Evolutionary conservation across 805 yeast species (phyloP).

Genomic region (Candida chauliodis): DNA sequence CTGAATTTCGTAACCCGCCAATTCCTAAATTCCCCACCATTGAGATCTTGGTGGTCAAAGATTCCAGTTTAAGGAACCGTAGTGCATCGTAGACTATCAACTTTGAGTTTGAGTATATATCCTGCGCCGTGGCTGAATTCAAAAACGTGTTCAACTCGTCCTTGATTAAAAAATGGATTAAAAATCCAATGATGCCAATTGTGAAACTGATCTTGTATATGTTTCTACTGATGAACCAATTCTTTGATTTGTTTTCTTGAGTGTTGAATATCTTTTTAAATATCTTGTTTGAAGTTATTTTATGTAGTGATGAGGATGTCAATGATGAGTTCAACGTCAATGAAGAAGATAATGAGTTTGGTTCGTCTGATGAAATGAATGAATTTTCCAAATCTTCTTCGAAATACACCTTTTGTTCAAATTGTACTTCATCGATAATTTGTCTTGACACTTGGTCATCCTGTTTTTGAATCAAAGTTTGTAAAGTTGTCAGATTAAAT

Average conservation of each 20-base stretch:
- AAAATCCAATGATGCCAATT: conserved; percentile 36
- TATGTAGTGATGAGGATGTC: conserved; percentile 25
- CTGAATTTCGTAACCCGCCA: too few relatives aligned
- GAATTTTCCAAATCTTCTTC: conserved; percentile 16
- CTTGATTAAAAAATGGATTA: conserved; percentile 30
- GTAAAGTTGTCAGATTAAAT: conserved; percentile 8
- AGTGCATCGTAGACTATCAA: neutral
- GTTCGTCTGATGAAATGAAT: conserved; percentile 12
- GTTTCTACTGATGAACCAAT: conserved; percentile 13
- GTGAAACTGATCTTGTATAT: conserved; percentile 34
- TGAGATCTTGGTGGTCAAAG: too few relatives aligned
- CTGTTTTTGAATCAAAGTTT: conserved; percentile 20
- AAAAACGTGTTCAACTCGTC: conserved; percentile 14
- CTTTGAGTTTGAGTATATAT: neutral
- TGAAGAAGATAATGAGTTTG: conserved; percentile 24
- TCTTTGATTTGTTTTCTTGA: conserved; percentile 8
- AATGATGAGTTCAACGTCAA: conserved; percentile 22
- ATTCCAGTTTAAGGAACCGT: too few relatives aligned
- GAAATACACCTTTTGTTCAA: conserved; percentile 14
- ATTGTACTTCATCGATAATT: conserved; percentile 21
- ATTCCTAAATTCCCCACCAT: too few relatives aligned
- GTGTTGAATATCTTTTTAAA: conserved; percentile 26
- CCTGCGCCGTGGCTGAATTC: neutral
- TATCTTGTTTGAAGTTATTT: conserved; percentile 27
- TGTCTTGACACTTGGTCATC: conserved; percentile 31